These are phyloP conservation scores for Avena insularis DNA, from an alignment of 176 grass and related monocot species.

Conservation along the genomic window DNA sequence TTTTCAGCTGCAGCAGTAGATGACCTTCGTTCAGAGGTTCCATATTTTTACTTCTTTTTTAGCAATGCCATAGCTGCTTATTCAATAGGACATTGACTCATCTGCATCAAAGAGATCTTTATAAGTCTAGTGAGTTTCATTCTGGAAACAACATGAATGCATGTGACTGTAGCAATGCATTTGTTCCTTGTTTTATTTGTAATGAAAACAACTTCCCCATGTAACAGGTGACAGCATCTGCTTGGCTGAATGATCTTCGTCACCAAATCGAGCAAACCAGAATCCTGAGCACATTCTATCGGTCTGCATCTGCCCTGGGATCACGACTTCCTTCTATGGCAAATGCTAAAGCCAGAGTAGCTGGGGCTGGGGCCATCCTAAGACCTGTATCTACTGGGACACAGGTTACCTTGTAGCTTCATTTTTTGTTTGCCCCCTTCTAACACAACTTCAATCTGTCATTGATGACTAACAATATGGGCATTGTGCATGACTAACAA, in stretches of 20 bases:
- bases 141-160: neutral
- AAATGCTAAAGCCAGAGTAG: conserved; percentile 93
- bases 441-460: conserved; percentile 13
- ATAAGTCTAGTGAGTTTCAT: neutral
- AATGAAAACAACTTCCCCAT: conserved; percentile 31
- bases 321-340: conserved; percentile 94
- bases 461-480: neutral
- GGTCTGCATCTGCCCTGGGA: conserved; percentile 91
- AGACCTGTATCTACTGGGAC: conserved; percentile 90
- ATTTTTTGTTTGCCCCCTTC: neutral
- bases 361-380: conserved; percentile 91
- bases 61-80: conserved; percentile 9
- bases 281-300: conserved; percentile 94
- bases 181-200: neutral
- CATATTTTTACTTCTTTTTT: conserved; percentile 26
- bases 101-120: neutral
- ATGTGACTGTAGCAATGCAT: neutral
- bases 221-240: conserved; percentile 88
- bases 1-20: conserved; percentile 97
- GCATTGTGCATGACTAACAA: neutral
- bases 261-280: conserved; percentile 95
- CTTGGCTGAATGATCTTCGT: conserved; percentile 93
- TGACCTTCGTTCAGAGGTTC: conserved; percentile 91
- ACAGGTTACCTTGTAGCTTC: conserved; percentile 62
- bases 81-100: neutral